Base-by-base conservation (phyloP, 1,139 yeast genomes). In the Yamadazyma songkhlaensis region DNA sequence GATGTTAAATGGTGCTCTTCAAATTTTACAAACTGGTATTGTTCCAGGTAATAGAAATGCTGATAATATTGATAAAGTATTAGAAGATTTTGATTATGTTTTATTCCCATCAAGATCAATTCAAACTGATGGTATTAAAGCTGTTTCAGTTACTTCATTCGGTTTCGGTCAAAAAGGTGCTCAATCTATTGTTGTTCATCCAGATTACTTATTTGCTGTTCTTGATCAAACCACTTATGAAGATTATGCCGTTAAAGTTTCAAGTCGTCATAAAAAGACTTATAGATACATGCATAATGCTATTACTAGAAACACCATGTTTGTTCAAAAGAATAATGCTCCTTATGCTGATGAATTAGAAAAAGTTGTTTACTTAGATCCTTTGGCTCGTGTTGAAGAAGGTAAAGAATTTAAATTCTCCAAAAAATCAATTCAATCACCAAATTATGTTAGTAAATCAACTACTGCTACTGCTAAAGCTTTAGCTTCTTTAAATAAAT, bases 151-250 rank as follows among this genome's bases (percentile, higher is more conserved):
- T 37, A 92, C 97, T 9, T 92, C 99, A 6, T 92, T 92, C 63
- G 99, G 99, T 62, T 92, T 92, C 64, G 99, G 99, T 62, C 99
- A 92, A 74, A 92, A 92, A 77, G 99, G 99, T 70, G 98, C 92
- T 41, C 95, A 89, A 67, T 96, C 96, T 37, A 68, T 92, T 62
- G 86, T 83, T 43, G 77, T 92, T 48, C 95, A 90, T 69, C 86
- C 97, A 46, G 97, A 92, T 67, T 92, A 89, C 78, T 77, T 92
- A 67, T 88, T 70, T 59, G 95, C 95, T 46, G 80, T 88, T 30
- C 76, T 92, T 60, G 83, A 83, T 59, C 77, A 77, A 66, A 58
- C 69, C 26, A 75, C 84, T 49, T 92, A 88, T 64, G 72, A 80
- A 52, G 67, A 71, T 17, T 92, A 92, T 63, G 79, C 76, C 45